Base-by-base conservation (phyloP, 371 early-diverging fungal genomes). In the Chytridium lagenaria region DNA sequence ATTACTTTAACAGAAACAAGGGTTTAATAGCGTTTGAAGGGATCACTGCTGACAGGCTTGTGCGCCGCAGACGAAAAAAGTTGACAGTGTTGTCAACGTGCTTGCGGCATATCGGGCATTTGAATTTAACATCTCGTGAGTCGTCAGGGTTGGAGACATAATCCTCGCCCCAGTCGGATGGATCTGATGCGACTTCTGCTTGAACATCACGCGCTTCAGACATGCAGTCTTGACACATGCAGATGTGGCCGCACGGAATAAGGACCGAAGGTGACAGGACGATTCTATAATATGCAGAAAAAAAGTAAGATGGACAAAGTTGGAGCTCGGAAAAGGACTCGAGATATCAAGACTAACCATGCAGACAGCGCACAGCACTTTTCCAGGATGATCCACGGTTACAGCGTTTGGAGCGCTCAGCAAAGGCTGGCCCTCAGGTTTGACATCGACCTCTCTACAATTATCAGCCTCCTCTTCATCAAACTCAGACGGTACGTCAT, bases 231-330 rank as follows among this genome's bases (percentile, higher is more conserved):
- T 61, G 5, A 23, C 61, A 61, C 31, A 61, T 61, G 61, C 61
- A 61, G 30, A 61, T 61, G 61, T 61, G 61, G 36, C 61, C 61
- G 36, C 61, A 61, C 61, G 61, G 61, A 37, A 61, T 34, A 37
- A 61, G 23, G 19, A 61, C 61, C 3, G 61, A n/a, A 61, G n/a
- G 31, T 61, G 61, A 61, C 37, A 5, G 30, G 12, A 12, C 23
- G 16, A 34, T 3, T 61, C 61, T 55, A n/a, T n/a, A n/a, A n/a
- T n/a, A n/a, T n/a, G n/a, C n/a, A n/a, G n/a, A n/a, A n/a, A n/a
- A n/a, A n/a, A n/a, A n/a, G n/a, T n/a, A n/a, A n/a, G n/a, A n/a
- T n/a, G n/a, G n/a, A n/a, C n/a, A n/a, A n/a, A n/a, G n/a, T n/a
- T n/a, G n/a, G n/a, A n/a, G n/a, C n/a, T n/a, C n/a, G n/a, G n/a